A percentile compares a stretch with the other conserved stretches of the same genome.
Evolutionary conservation across 257 asterid species (phyloP).

Genomic region (Solanum habrochaites): DNA sequence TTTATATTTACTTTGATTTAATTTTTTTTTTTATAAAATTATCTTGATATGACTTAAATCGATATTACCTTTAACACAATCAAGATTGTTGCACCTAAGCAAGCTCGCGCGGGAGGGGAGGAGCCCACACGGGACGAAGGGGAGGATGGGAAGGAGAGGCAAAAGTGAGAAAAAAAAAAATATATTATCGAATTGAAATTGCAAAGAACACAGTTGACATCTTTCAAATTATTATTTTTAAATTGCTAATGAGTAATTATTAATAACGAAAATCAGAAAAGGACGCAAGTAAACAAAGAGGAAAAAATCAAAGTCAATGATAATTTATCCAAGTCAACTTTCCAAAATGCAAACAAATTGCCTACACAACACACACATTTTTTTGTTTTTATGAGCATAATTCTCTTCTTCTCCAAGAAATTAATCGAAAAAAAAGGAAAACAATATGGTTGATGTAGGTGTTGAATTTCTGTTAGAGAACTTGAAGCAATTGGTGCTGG

Average conservation of each 20-base stretch:
- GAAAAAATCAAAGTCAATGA: neutral
- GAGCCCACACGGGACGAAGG: no score
- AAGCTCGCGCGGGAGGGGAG: no score
- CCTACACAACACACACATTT: neutral
- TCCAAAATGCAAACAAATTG: neutral
- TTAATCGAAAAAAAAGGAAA: neutral
- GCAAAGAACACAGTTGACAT: neutral
- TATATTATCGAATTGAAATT: neutral
- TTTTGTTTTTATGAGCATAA: neutral
- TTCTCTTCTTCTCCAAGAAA: neutral
- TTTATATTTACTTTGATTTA: neutral
- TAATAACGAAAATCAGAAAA: neutral
- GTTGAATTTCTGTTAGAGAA: neutral
- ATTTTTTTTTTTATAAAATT: neutral
- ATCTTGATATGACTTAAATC: neutral
- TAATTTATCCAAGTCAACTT: neutral
- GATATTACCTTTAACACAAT: neutral
- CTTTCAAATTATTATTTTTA: neutral
- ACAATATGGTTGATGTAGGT: neutral
- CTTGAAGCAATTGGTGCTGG: conserved; percentile 16
- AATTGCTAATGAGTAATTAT: neutral
- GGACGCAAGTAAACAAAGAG: neutral
- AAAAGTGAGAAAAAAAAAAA: no score
- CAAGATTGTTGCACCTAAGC: neutral
- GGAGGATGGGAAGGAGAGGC: no score